These are phyloP conservation scores for Xylariaceae sp. DNA, from an alignment of 2,329 filamentous ascomycete species.

Conservation along the genomic window DNA sequence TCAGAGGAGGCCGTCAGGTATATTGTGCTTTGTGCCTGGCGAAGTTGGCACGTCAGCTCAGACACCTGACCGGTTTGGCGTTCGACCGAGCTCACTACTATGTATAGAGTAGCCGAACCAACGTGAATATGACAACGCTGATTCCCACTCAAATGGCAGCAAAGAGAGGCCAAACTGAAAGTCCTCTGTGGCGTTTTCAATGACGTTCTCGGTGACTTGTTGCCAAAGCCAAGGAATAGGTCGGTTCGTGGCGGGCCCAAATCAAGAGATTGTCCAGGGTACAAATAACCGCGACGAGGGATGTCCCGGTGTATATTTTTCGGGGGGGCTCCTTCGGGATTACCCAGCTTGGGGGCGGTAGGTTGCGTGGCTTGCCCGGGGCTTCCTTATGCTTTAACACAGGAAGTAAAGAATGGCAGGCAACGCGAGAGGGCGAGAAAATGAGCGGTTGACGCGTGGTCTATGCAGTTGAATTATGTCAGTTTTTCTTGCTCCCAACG, in stretches of 20 bases:
- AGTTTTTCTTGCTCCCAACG: constrained; percentile 5
- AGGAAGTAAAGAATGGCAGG: not conserved
- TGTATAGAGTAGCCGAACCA: constrained; percentile 1
- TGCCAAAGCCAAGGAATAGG: not conserved
- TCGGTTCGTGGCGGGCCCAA: no score
- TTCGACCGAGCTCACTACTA: not conserved
- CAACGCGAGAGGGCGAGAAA: constrained; percentile 5
- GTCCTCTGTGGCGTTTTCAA: not conserved
- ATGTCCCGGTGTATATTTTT: constrained; percentile 9
- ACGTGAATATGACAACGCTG: constrained; percentile 1
- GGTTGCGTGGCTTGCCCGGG: not conserved
- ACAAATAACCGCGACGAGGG: constrained; percentile 8
- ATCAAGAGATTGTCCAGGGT: constrained; percentile 5
- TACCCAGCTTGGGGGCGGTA: not conserved
- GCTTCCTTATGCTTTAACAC: not conserved
- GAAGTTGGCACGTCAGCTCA: not conserved
- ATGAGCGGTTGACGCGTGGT: constrained; percentile 7
- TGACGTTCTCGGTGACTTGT: not conserved
- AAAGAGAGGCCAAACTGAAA: not conserved
- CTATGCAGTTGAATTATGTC: constrained; percentile 11
- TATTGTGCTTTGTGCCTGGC: constrained; percentile 3
- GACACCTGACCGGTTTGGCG: not conserved
- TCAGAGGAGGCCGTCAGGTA: constrained; percentile 5
- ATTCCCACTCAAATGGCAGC: not conserved
- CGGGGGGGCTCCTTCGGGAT: no score